Evolutionary conservation across 2,329 filamentous ascomycete species (phyloP).

Genomic region (Fusarium foetens): DNA sequence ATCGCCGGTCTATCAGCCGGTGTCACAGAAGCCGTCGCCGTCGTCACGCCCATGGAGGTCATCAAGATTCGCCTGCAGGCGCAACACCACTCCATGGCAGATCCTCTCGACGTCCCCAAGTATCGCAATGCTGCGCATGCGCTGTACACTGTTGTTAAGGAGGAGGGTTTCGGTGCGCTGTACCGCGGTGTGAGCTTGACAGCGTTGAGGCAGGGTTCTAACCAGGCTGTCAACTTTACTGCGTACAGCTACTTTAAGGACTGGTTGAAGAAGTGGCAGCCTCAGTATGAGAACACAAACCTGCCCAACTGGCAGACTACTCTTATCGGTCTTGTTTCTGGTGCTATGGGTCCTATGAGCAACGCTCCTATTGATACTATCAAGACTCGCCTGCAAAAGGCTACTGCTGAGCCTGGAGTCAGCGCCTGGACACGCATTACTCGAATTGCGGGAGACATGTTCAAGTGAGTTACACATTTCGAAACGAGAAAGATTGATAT

Average conservation of each 20-base stretch:
- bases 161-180: slow-evolving; percentile 87
- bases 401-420: slow-evolving; percentile 81
- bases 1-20: slow-evolving; percentile 87
- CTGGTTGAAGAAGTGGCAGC: slow-evolving; percentile 76
- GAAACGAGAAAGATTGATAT: accelerated
- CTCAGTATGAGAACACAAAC: slow-evolving; percentile 69
- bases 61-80: slow-evolving; percentile 98
- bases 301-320: slow-evolving; percentile 92
- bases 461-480: slow-evolving; percentile 65
- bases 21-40: slow-evolving; percentile 94
- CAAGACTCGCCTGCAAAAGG: slow-evolving; percentile 95
- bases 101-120: slow-evolving; percentile 94
- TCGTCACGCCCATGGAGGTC: slow-evolving; percentile 99
- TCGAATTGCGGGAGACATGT: slow-evolving; percentile 83
- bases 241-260: slow-evolving; percentile 95
- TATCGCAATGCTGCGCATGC: slow-evolving; percentile 92
- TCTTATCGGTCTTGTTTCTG: slow-evolving; percentile 87
- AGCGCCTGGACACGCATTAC: slow-evolving; percentile 83
- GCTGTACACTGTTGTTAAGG: slow-evolving; percentile 86
- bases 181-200: slow-evolving; percentile 96
- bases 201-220: slow-evolving; percentile 91
- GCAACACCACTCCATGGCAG: slow-evolving; percentile 97
- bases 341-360: slow-evolving; percentile 94
- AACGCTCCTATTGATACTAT: slow-evolving; percentile 99
- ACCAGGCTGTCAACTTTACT: slow-evolving; percentile 99